Base-by-base conservation (phyloP, 2,329 filamentous ascomycete genomes). In the Neofusicoccum parvum region DNA sequence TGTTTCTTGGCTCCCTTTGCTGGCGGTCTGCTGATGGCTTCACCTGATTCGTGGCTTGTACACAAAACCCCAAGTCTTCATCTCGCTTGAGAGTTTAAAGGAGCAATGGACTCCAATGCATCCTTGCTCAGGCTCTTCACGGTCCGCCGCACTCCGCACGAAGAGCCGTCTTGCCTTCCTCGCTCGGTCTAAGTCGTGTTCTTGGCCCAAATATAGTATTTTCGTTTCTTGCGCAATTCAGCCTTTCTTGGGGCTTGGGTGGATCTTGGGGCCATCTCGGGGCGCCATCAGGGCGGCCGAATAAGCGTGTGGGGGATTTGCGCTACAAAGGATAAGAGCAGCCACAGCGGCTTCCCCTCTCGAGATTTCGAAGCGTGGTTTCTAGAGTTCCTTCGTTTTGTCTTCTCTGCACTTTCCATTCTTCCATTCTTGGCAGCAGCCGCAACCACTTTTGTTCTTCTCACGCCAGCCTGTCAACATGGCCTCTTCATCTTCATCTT, bases 71-170 rank as follows among this genome's bases (percentile, higher is more conserved):
- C 54, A 59, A 45, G 54, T 43, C 39, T 36, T 59, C 54, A 46
- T 34, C 41, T 59, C 39, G 54, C 54, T 59, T 36, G 54, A 27
- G 39, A 36, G 54, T 43, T 59, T 59, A 45, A 36, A 46, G 54
- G 54, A 46, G 54, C 54, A 46, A 43, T 32, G 23, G 53, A 34
- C 45, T 34, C 39, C 39, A 43, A 34, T 59, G 20, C 7, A 45
- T 58, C 54, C 54, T 59, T 36, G 53, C 53, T 43, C 39, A n/a
- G 15, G 15, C 39, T 59, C 39, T 58, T 58, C 39, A 59, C 54
- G 54, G 20, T 20, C 54, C 39, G 54, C 54, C 15, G 39, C 54
- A 32, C 54, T 46, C 54, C 54, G 41, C 54, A 46, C 27, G 32
- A 32, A 37, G 15, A 9, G 37, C 9, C 39, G 12, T 45, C 23